Base-by-base conservation (phyloP, 768 basidiomycete species). In the Rhodotorula toruloides region DNA sequence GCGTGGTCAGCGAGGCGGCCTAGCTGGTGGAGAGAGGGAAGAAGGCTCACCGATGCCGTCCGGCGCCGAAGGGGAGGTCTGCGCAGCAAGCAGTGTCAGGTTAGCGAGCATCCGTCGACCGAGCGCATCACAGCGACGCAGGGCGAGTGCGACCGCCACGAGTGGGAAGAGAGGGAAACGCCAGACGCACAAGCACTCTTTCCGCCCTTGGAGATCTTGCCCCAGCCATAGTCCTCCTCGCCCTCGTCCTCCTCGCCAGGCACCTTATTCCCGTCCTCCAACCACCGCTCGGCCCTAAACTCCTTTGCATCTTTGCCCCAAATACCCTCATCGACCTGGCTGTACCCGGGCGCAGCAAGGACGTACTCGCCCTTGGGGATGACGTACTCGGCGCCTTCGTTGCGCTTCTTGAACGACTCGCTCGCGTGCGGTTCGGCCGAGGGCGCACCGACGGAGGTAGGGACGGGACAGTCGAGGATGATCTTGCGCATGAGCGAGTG, bases 51-150 rank as follows among this genome's bases (percentile, higher is more conserved):
- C 62, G 58, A 37, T 70, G 64, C 25, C 74, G 54, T 14, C 96
- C 96, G 57, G 96, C 94, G 68, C 96, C 96, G 74, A 99, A 99
- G 3, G 96, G 96, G 76, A 96, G 90, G 77, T 98, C 97, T 54
- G 90, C 14, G 19, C 6, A 27, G 11, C 9, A 4, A 19, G 3
- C 40, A 21, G 4, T 3, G 21, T 29, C 36, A 14, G 6, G 25
- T 40, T 13, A n/a, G 34, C 13, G 27, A 14, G 27, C 8, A 29
- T 8, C 2, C 1, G 9, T n/a, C 4, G 3, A 48, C 3, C 27
- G 27, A 14, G 47, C 3, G 27, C 14, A 11, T 27, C 27, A 48
- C 13, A 29, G 31, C 5, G n/a, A 32, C n/a, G 34, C 2, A 62
- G 36, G 21, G 53, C 29, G 59, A 21, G 42, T 16, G 16, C 3